These are phyloP conservation scores for Aspergillus sp. DNA, from an alignment of 2,329 filamentous ascomycete species.

Conservation along the genomic window DNA sequence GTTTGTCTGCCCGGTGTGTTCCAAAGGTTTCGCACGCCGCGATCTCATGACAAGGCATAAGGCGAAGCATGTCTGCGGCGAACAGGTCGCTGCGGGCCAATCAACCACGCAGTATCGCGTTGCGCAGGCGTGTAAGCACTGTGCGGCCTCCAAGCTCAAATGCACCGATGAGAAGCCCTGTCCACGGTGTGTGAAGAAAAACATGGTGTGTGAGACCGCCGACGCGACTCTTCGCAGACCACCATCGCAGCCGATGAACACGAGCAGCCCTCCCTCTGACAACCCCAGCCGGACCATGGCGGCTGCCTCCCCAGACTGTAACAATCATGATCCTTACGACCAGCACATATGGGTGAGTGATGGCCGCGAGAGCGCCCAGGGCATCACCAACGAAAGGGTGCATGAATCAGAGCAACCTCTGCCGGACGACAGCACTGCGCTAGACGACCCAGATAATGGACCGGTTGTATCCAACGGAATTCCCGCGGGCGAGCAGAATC, in stretches of 20 bases:
- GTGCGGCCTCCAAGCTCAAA: constrained; percentile 52
- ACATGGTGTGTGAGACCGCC: constrained; percentile 38
- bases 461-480: background rate
- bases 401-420: no score
- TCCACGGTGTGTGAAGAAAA: constrained; percentile 50
- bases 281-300: no score
- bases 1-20: background rate
- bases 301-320: no score
- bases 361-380: no score
- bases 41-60: background rate
- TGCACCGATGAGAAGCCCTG: constrained; percentile 57
- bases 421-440: no score
- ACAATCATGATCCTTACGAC: no score
- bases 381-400: no score
- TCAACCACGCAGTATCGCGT: no score
- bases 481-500: background rate
- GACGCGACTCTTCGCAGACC: background rate
- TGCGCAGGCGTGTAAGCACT: constrained; percentile 53
- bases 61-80: background rate
- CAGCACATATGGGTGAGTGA: no score
- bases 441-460: no score
- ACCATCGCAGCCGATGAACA: background rate
- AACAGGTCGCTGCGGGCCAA: no score
- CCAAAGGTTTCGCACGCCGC: background rate
- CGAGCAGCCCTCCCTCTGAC: no score